Percentiles rank a stretch among this genome's conserved stretches.
phyloP scores from a whole-genome alignment of 2,329 filamentous ascomycete genomes.

The Karstenula rhodostoma region DNA sequence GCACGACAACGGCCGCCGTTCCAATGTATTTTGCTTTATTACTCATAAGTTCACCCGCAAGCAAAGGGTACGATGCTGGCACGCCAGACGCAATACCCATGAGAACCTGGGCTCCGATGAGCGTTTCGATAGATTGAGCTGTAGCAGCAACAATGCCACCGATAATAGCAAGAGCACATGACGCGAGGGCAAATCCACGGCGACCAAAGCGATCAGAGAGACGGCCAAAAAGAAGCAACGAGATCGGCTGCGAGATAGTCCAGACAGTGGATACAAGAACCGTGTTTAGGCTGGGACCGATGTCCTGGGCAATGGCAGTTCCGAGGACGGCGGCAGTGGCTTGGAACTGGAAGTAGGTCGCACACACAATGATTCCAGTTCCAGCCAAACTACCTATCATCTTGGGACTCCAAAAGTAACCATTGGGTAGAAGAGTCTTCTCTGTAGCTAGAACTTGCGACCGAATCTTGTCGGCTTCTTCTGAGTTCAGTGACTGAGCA shows the following conservation, averaged over 20 bases:
- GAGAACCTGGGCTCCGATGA: constrained; percentile 34
- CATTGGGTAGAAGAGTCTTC: constrained; percentile 12
- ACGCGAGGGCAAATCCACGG: constrained; percentile 19
- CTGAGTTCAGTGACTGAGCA: constrained; percentile 13
- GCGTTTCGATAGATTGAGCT: constrained; percentile 30
- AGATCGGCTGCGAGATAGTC: constrained; percentile 21
- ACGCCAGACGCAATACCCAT: constrained; percentile 30
- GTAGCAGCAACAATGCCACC: constrained; percentile 35
- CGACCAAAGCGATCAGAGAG: constrained; percentile 24
- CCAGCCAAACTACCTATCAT: constrained; percentile 26
- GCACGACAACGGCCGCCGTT: constrained; percentile 26
- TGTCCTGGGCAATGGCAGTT: constrained; percentile 24
- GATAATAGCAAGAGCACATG: constrained; percentile 20
- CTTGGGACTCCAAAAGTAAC: constrained; percentile 23
- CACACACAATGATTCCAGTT: constrained; percentile 22
- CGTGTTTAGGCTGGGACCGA: constrained; percentile 22
- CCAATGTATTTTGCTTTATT: constrained; percentile 30
- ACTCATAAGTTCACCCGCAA: constrained; percentile 41
- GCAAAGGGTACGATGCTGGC: constrained; percentile 25
- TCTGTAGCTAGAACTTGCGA: constrained; percentile 22
- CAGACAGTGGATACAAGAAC: constrained; percentile 20
- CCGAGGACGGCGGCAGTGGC: constrained; percentile 21
- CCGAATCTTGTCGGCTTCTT: constrained; percentile 22
- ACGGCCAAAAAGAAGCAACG: constrained; percentile 23
- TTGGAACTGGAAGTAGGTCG: constrained; percentile 29